A percentile compares a stretch with the other conserved stretches of the same genome.
These are phyloP conservation scores for Metschnikowia anglica DNA, from an alignment of 805 yeast species.

Conservation along the genomic window DNA sequence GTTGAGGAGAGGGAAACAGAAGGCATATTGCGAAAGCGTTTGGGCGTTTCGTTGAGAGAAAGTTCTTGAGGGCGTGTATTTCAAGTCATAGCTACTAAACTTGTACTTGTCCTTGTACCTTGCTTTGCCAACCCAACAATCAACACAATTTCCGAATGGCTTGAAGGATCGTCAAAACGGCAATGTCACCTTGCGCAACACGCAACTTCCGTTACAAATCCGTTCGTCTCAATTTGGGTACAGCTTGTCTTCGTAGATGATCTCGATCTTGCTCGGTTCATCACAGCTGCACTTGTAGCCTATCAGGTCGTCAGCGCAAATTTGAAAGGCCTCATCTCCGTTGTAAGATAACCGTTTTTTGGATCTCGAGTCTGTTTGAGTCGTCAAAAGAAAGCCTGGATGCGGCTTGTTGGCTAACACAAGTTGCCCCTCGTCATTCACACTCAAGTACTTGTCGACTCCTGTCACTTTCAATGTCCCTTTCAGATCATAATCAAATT, in stretches of 20 bases:
- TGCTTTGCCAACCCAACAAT: too few relatives aligned
- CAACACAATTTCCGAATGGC: too few relatives aligned
- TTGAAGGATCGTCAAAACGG: too few relatives aligned
- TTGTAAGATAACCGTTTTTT: not conserved
- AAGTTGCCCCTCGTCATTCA: not conserved
- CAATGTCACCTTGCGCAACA: not conserved
- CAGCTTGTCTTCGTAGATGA: not conserved
- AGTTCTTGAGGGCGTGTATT: too few relatives aligned
- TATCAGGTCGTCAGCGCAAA: conserved; percentile 3
- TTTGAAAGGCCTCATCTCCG: not conserved
- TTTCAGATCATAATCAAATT: not conserved
- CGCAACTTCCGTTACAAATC: not conserved
- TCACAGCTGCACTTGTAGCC: not conserved
- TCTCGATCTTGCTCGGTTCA: not conserved
- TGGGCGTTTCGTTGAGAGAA: too few relatives aligned
- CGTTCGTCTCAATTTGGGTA: too few relatives aligned
- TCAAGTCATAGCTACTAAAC: too few relatives aligned
- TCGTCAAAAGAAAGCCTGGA: not conserved
- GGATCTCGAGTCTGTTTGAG: not conserved
- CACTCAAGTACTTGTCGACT: not conserved
- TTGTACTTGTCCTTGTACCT: too few relatives aligned
- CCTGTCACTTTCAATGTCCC: not conserved
- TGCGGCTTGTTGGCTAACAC: not conserved
- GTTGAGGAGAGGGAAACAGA: too few relatives aligned
- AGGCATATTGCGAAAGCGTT: too few relatives aligned